phyloP scores from a whole-genome alignment of 140 eudicot species.

The Cichorium intybus region DNA sequence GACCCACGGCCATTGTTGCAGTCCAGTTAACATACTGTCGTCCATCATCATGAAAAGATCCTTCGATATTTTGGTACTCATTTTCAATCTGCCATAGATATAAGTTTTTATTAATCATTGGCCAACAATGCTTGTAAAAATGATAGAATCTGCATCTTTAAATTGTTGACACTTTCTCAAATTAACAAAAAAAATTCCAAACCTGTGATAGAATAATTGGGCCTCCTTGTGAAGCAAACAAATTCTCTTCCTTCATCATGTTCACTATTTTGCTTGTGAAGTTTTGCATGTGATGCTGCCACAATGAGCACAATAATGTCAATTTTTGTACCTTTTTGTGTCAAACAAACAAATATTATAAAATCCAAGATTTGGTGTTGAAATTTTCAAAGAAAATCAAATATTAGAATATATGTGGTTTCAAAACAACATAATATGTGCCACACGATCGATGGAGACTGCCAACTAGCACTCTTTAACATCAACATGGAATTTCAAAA shows the following conservation, averaged over 20 bases:
- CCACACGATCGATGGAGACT: neutral
- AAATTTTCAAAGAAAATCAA: neutral
- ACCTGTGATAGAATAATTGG: constrained; percentile 96
- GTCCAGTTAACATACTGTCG: constrained; percentile 79
- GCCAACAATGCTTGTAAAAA: neutral
- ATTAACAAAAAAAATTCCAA: neutral
- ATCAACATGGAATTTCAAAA: neutral
- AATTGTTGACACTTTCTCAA: neutral
- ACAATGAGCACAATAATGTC: neutral
- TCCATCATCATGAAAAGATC: constrained; percentile 48
- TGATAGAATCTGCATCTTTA: no score
- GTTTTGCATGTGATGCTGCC: constrained; percentile 68
- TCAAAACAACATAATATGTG: neutral
- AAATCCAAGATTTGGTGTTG: neutral
- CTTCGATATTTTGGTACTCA: constrained; percentile 76
- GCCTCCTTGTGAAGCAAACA: constrained; percentile 96
- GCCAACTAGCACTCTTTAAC: neutral
- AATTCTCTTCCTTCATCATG: constrained; percentile 73
- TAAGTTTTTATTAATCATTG: neutral
- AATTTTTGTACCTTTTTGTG: constrained; percentile 10
- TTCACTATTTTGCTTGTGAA: constrained; percentile 72
- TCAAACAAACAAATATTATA: constrained; percentile 7
- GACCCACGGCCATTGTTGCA: constrained; percentile 82
- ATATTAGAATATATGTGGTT: neutral
- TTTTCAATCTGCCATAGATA: constrained; percentile 63